Percentiles rank a stretch among this genome's conserved stretches.
phyloP scores from a whole-genome alignment of 1,284 basidiomycete genomes.

The Apiotrichum veenhuisii region DNA sequence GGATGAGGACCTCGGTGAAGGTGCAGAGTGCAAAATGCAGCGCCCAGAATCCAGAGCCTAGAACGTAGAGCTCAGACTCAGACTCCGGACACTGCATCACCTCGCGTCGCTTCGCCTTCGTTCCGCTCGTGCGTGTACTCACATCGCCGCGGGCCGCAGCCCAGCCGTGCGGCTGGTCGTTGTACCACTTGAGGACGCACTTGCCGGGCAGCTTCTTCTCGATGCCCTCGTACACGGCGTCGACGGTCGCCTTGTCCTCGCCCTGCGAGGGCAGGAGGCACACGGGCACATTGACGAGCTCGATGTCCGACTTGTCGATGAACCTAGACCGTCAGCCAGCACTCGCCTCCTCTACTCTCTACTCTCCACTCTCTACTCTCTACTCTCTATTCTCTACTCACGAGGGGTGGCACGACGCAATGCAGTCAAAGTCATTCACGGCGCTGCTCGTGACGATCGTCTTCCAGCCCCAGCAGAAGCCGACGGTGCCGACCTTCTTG shows the following conservation, averaged over 20 bases:
- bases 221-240: conserved; percentile 38
- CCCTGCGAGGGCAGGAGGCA: conserved; percentile 49
- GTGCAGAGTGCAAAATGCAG: too few species aligned
- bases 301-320: conserved; percentile 45
- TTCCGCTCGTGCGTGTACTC: conserved; percentile 11
- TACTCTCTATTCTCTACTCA: conserved; percentile 27
- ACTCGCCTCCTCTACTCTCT: too few species aligned
- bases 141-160: conserved; percentile 50
- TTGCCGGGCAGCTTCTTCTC: conserved; percentile 45
- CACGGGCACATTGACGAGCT: conserved; percentile 46
- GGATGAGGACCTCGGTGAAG: background rate
- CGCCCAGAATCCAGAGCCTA: too few species aligned
- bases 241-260: conserved; percentile 47
- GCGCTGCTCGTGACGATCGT: conserved; percentile 24
- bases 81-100: too few species aligned
- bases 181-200: conserved; percentile 47
- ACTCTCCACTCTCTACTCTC: too few species aligned
- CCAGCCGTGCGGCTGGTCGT: conserved; percentile 48
- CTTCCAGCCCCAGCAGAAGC: conserved; percentile 51
- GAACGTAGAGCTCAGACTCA: too few species aligned
- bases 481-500: conserved; percentile 44
- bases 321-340: conserved; percentile 25
- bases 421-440: conserved; percentile 27
- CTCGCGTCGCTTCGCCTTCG: background rate
- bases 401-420: conserved; percentile 46